Percentiles rank a stretch among this genome's conserved stretches.
Evolutionary conservation across 2,329 filamentous ascomycete genomes (phyloP).

Genomic region (Calonectria pauciramosa): DNA sequence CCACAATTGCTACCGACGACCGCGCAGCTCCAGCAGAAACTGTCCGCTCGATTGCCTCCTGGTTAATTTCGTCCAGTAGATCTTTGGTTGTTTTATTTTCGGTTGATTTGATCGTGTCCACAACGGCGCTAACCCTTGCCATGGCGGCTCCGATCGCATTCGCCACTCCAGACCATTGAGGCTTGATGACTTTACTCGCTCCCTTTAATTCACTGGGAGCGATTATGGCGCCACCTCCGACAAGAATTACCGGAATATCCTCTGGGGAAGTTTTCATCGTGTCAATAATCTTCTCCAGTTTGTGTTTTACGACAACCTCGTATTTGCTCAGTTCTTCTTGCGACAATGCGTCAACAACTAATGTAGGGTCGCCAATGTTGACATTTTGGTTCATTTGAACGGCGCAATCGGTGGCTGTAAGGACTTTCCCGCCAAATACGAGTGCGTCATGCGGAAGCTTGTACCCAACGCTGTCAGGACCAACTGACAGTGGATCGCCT

Average conservation of each 20-base stretch:
- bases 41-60: conserved; percentile 59
- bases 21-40: conserved; percentile 60
- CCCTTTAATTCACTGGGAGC: conserved; percentile 68
- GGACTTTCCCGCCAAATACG: conserved; percentile 68
- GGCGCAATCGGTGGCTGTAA: conserved; percentile 72
- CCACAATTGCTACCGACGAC: conserved; percentile 61
- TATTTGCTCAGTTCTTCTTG: conserved; percentile 54
- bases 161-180: conserved; percentile 70
- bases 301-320: conserved; percentile 58
- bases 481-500: conserved; percentile 60
- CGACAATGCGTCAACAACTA: conserved; percentile 50
- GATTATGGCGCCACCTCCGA: conserved; percentile 74
- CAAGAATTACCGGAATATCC: conserved; percentile 71
- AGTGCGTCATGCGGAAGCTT: conserved; percentile 66
- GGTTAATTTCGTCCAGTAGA: conserved; percentile 54
- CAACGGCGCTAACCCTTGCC: conserved; percentile 68
- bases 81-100: conserved; percentile 55
- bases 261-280: conserved; percentile 73
- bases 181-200: conserved; percentile 69
- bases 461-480: conserved; percentile 74
- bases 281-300: conserved; percentile 70
- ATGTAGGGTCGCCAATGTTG: conserved; percentile 57
- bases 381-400: conserved; percentile 51
- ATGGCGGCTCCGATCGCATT: conserved; percentile 77
- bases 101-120: conserved; percentile 65